These are phyloP conservation scores for Sindora glabra DNA, from an alignment of 306 rosid genomes.

Conservation along the genomic window DNA sequence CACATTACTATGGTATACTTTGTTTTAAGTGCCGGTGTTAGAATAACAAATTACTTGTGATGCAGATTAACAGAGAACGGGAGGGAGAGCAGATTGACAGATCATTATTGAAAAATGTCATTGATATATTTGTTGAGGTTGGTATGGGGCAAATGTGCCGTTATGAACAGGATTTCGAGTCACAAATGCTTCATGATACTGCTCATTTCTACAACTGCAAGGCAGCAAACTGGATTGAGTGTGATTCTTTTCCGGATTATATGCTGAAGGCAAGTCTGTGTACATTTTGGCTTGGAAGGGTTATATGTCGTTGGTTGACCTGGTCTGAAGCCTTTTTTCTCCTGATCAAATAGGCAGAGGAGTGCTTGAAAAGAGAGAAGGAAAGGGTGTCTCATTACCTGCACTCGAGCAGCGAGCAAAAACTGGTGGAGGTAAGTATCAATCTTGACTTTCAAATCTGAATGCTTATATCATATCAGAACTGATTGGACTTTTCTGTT, in stretches of 20 bases:
- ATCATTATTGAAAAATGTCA: slow-evolving; percentile 55
- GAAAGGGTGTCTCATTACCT: slow-evolving; percentile 39
- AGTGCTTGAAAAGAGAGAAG: slow-evolving; percentile 39
- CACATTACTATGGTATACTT: not conserved
- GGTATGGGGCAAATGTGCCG: slow-evolving; percentile 54
- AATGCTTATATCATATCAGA: not conserved
- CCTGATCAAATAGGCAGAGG: slow-evolving; percentile 31
- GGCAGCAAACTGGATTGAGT: slow-evolving; percentile 66
- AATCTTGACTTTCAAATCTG: not conserved
- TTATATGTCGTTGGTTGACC: not conserved
- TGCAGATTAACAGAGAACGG: slow-evolving; percentile 71
- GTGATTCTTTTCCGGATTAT: slow-evolving; percentile 73
- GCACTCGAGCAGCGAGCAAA: slow-evolving; percentile 32
- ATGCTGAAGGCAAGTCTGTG: slow-evolving; percentile 61
- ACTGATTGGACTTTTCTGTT: not conserved
- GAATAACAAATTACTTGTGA: slow-evolving; percentile 9
- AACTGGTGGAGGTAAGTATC: slow-evolving; percentile 33
- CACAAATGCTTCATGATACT: slow-evolving; percentile 47
- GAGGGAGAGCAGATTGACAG: slow-evolving; percentile 83
- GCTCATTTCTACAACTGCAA: slow-evolving; percentile 57
- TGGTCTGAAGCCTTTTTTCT: not conserved
- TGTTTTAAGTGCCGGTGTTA: not conserved
- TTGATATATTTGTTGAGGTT: slow-evolving; percentile 65
- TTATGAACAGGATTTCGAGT: slow-evolving; percentile 61
- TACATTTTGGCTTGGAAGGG: not conserved